Conservation (phyloP, 2,329 filamentous ascomycete species). For the Botrytis hyacinthi region DNA sequence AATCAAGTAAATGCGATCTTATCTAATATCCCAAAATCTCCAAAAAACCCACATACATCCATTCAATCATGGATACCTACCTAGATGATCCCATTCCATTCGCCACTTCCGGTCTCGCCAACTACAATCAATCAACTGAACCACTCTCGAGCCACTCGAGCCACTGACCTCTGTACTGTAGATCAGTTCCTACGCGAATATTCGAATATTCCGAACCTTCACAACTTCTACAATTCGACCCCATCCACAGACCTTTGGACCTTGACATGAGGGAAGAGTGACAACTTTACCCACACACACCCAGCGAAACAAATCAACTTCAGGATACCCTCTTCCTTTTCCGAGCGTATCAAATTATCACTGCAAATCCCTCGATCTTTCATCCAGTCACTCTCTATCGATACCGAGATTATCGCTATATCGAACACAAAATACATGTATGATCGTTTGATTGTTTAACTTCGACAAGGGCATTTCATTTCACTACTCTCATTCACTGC, state of each 20-base stretch:
- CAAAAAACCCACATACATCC: neutral
- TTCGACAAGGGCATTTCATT: neutral
- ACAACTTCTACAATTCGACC: neutral
- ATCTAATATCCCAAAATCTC: constrained; percentile 3
- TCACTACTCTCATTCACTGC: neutral
- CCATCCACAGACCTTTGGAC: neutral
- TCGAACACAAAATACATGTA: neutral
- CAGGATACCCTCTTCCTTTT: neutral
- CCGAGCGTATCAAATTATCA: neutral
- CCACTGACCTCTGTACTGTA: neutral
- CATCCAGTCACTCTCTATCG: neutral
- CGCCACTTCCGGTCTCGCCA: constrained; percentile 14
- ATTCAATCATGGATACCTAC: neutral
- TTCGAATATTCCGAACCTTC: neutral
- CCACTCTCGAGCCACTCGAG: neutral
- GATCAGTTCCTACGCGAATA: constrained; percentile 5
- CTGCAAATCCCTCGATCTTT: neutral
- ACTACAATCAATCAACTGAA: neutral
- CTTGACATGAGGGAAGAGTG: neutral
- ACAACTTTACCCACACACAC: neutral
- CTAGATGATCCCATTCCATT: neutral
- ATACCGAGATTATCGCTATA: neutral
- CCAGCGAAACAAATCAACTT: neutral
- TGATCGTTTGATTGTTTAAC: neutral
- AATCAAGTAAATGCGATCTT: neutral